phyloP scores from a whole-genome alignment of 2,329 filamentous ascomycete genomes.

The Beauveria pseudobassiana region DNA sequence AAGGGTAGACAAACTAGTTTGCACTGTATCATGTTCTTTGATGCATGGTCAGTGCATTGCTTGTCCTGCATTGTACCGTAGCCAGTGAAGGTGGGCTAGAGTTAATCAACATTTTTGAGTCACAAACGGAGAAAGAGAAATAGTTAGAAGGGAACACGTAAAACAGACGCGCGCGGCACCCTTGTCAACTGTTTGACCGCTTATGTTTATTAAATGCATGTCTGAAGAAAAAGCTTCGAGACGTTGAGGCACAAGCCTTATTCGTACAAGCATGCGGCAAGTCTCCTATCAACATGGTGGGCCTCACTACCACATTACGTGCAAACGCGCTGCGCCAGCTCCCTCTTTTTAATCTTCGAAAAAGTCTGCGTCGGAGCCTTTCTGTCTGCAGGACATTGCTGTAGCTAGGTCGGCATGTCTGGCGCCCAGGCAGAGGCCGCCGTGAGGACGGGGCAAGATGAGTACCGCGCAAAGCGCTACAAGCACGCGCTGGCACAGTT shows the following conservation, averaged over 20 bases:
- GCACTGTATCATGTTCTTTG: too few relatives aligned
- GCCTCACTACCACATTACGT: not conserved
- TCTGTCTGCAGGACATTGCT: not conserved
- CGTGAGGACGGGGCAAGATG: conserved; percentile 25
- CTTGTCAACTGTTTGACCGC: not conserved
- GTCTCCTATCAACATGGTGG: not conserved
- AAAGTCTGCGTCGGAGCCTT: not conserved
- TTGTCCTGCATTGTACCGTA: too few relatives aligned
- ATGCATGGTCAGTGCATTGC: too few relatives aligned
- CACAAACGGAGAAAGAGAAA: too few relatives aligned
- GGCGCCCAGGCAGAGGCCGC: conserved; percentile 17
- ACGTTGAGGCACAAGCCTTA: too few relatives aligned
- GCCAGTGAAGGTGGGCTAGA: too few relatives aligned
- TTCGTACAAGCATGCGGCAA: too few relatives aligned
- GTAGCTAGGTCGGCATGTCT: not conserved
- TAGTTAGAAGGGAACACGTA: too few relatives aligned
- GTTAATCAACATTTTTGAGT: too few relatives aligned
- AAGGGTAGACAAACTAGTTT: too few relatives aligned
- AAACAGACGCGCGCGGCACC: too few relatives aligned
- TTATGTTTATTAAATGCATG: not conserved
- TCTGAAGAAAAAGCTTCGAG: not conserved
- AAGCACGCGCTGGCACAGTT: conserved; percentile 30
- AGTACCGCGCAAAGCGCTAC: conserved; percentile 27
- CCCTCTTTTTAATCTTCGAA: not conserved
- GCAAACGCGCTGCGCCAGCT: not conserved